Evolutionary conservation across 129 eudicot species (phyloP).

Genomic region (Arctium lappa): DNA sequence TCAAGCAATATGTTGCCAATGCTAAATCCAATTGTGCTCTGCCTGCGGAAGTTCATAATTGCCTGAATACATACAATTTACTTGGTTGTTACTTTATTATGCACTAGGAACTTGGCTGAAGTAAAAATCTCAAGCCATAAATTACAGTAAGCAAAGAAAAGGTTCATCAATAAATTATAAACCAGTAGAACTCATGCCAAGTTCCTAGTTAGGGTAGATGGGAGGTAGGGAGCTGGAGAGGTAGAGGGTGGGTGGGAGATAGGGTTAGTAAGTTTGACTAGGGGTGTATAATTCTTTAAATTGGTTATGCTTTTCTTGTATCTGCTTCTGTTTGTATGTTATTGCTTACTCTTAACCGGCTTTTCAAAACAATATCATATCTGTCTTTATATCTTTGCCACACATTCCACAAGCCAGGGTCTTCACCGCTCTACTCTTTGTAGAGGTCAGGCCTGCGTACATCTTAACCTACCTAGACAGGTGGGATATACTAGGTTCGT

Average conservation of each 20-base stretch:
- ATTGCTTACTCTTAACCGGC: neutral
- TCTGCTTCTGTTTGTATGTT: neutral
- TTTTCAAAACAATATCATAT: neutral
- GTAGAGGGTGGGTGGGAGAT: neutral
- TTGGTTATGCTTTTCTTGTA: neutral
- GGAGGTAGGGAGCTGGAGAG: neutral
- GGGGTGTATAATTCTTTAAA: too few relatives aligned
- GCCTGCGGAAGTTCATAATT: slow-evolving; percentile 64
- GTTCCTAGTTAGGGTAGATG: neutral
- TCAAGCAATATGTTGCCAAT: slow-evolving; percentile 92
- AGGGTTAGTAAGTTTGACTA: too few relatives aligned
- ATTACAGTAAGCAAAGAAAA: neutral
- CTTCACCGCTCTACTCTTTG: neutral
- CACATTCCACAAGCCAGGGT: neutral
- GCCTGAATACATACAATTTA: slow-evolving; percentile 41
- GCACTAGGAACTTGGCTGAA: neutral
- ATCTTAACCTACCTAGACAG: neutral
- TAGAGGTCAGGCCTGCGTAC: neutral
- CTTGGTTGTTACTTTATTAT: slow-evolving; percentile 7
- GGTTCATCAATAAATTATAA: neutral
- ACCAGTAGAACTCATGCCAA: neutral
- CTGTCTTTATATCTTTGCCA: neutral
- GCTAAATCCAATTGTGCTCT: slow-evolving; percentile 93
- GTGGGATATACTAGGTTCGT: neutral
- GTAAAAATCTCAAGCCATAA: neutral